These are phyloP conservation scores for Yarrowia sp. DNA, from an alignment of 805 yeast genomes.

Conservation along the genomic window DNA sequence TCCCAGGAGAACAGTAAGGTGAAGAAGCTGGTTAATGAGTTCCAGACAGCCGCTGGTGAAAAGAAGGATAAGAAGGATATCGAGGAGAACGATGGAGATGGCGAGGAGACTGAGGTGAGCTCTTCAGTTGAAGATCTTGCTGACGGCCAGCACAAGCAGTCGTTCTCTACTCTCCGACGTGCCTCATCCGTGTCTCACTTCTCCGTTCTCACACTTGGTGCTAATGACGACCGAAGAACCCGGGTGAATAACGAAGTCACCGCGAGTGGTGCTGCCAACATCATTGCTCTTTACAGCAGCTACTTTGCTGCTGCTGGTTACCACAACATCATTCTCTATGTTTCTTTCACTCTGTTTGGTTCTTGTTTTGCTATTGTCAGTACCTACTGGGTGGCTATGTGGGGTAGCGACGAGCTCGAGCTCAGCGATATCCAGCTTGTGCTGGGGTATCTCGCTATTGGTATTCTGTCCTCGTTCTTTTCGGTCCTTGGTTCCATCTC, in stretches of 20 bases:
- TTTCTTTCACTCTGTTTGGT: conserved; percentile 47
- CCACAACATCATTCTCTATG: conserved; percentile 28
- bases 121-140: background rate
- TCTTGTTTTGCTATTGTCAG: conserved; percentile 60
- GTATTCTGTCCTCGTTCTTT: conserved; percentile 48
- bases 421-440: conserved; percentile 57
- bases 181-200: conserved; percentile 47
- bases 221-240: background rate
- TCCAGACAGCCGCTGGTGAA: conserved; percentile 5
- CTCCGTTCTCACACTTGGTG: background rate
- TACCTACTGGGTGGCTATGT: conserved; percentile 81
- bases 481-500: conserved; percentile 56
- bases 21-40: conserved; percentile 14
- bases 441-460: conserved; percentile 67
- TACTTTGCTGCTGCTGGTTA: conserved; percentile 79
- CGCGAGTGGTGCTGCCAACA: conserved; percentile 5
- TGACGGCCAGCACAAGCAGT: conserved; percentile 15
- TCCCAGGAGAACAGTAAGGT: conserved; percentile 9
- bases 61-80: background rate
- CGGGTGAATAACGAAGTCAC: conserved; percentile 7
- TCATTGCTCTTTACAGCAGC: conserved; percentile 63
- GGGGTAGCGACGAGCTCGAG: conserved; percentile 77
- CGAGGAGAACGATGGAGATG: background rate
- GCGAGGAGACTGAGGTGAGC: background rate
- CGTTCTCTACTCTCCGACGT: conserved; percentile 42